These are phyloP conservation scores for Biscutella auriculata DNA, from an alignment of 441 rosid species.

Conservation along the genomic window DNA sequence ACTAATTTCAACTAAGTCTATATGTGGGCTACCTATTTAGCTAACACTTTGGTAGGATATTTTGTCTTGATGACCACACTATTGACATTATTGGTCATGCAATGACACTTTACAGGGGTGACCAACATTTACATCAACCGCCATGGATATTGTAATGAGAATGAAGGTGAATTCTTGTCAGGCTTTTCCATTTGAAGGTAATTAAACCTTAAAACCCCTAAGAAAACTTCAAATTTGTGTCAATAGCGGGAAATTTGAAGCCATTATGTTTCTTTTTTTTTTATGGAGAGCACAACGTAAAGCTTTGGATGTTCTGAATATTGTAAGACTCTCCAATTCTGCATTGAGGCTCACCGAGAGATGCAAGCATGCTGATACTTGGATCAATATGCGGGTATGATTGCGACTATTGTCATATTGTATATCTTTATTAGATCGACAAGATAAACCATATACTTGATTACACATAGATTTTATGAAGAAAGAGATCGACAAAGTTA, in stretches of 20 bases:
- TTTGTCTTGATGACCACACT: constrained; percentile 67
- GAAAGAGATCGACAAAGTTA: too few relatives aligned
- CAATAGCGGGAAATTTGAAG: too few relatives aligned
- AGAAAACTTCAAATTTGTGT: too few relatives aligned
- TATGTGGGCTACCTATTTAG: not conserved
- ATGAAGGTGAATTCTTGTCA: constrained; percentile 37
- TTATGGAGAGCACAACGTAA: constrained; percentile 88
- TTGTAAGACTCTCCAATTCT: constrained; percentile 82
- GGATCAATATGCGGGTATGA: constrained; percentile 81
- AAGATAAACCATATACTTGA: constrained; percentile 21
- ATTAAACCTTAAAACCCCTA: too few relatives aligned
- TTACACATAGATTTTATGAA: too few relatives aligned
- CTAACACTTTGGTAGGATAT: constrained; percentile 31
- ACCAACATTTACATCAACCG: constrained; percentile 52
- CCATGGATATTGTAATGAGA: constrained; percentile 48
- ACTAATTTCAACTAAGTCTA: not conserved
- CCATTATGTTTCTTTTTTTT: too few relatives aligned
- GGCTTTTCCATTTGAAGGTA: too few relatives aligned
- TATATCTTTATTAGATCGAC: constrained; percentile 59
- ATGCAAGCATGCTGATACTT: constrained; percentile 70
- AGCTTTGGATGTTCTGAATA: constrained; percentile 80
- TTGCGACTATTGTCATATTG: constrained; percentile 40
- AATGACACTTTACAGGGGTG: constrained; percentile 51
- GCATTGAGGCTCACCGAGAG: constrained; percentile 79
- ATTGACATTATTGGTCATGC: constrained; percentile 69